These are phyloP conservation scores for Linnemannia elongata DNA, from an alignment of 192 early-diverging fungal genomes.

Conservation along the genomic window DNA sequence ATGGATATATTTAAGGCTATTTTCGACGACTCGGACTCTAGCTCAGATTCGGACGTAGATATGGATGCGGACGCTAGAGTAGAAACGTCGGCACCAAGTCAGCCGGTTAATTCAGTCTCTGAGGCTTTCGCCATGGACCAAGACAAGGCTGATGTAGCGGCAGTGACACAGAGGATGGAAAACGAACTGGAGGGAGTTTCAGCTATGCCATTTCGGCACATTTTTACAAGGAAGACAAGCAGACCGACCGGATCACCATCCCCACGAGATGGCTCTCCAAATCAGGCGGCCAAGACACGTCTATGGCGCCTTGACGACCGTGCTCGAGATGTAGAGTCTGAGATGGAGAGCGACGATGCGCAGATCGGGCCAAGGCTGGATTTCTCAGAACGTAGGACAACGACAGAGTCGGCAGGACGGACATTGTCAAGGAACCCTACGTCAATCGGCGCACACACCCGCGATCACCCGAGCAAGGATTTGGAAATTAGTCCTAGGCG, in stretches of 20 bases:
- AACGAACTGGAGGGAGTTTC: not conserved
- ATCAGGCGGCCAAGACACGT: not conserved
- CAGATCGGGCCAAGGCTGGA: not conserved
- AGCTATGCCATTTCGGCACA: not conserved
- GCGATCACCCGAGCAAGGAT: not conserved
- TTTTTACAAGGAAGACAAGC: not conserved
- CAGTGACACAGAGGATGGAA: not conserved
- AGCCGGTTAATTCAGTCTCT: not conserved
- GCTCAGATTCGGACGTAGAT: conserved; percentile 71
- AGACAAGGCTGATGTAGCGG: no score
- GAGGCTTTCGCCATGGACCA: not conserved
- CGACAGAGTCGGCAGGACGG: not conserved
- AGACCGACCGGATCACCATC: not conserved
- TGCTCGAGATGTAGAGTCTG: not conserved
- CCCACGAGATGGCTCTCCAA: not conserved
- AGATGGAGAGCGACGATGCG: not conserved
- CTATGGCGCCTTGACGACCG: not conserved
- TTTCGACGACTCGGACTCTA: conserved; percentile 73
- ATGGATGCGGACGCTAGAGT: conserved; percentile 26
- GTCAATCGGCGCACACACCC: no score
- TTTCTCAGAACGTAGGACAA: not conserved
- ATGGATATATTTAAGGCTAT: conserved; percentile 93
- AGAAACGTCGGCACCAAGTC: no score
- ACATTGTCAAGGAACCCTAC: no score
- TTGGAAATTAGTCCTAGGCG: not conserved